Evolutionary conservation across 202 grass and related monocot species (phyloP).

Genomic region (Eragrostis tef): DNA sequence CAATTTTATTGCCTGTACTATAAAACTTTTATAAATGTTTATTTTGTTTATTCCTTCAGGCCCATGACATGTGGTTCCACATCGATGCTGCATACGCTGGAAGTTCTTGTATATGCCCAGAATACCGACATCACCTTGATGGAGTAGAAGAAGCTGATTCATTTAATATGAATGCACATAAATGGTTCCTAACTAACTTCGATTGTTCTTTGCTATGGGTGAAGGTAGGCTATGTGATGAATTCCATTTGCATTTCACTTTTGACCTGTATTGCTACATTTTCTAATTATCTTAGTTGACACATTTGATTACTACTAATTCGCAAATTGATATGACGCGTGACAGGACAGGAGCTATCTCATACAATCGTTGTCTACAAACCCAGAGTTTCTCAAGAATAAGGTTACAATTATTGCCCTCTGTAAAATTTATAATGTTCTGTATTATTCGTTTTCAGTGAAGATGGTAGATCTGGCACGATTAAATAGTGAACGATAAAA

Average conservation of each 20-base stretch:
- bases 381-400: constrained; percentile 72
- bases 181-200: constrained; percentile 87
- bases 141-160: constrained; percentile 87
- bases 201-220: constrained; percentile 88
- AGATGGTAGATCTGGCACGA: background rate
- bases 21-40: constrained; percentile 4
- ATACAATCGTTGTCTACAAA: constrained; percentile 67
- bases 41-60: constrained; percentile 45
- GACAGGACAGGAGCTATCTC: constrained; percentile 60
- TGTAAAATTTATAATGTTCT: background rate
- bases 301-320: constrained; percentile 10
- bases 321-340: background rate
- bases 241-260: constrained; percentile 15
- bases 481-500: background rate
- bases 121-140: constrained; percentile 70
- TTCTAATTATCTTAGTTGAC: background rate
- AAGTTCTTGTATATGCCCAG: constrained; percentile 78
- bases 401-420: constrained; percentile 44
- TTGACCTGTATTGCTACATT: constrained; percentile 15
- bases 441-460: background rate
- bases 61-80: constrained; percentile 68
- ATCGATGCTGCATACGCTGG: constrained; percentile 86
- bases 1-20: background rate
- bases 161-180: constrained; percentile 85
- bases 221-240: constrained; percentile 54